Conservation (phyloP, 2,329 filamentous ascomycete species). For the Clarireedia hainanense region DNA sequence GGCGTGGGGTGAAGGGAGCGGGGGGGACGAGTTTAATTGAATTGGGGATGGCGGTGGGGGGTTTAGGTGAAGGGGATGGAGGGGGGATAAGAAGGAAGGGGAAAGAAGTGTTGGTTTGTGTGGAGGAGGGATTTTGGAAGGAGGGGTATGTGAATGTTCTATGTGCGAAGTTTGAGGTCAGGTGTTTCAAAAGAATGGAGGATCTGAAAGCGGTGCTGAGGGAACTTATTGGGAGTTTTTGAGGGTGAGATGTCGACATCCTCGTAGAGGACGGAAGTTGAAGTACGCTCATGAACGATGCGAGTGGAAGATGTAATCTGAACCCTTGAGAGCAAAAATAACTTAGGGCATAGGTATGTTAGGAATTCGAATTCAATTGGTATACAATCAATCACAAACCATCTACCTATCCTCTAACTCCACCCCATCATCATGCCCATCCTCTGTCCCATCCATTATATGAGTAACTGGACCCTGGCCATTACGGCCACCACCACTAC, state of each 20-base stretch:
- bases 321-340: too few relatives aligned
- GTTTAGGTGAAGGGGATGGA: constrained; percentile 67
- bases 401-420: constrained; percentile 32
- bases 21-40: constrained; percentile 35
- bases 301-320: too few relatives aligned
- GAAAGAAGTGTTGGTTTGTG: constrained; percentile 79
- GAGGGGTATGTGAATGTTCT: constrained; percentile 54
- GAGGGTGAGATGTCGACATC: constrained; percentile 30
- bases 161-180: constrained; percentile 40
- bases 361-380: too few relatives aligned
- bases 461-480: constrained; percentile 33
- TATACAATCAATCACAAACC: neutral
- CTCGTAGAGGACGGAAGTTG: too few relatives aligned
- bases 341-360: too few relatives aligned
- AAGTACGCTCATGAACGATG: too few relatives aligned
- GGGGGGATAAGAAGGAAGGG: constrained; percentile 41
- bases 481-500: neutral
- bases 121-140: constrained; percentile 45
- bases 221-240: constrained; percentile 52
- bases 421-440: constrained; percentile 37
- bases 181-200: constrained; percentile 35
- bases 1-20: constrained; percentile 68
- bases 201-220: constrained; percentile 37
- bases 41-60: constrained; percentile 58
- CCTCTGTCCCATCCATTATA: constrained; percentile 46